Evolutionary conservation across 192 early-diverging fungal genomes (phyloP).

Genomic region (Rhizoclosmatium sp.): DNA sequence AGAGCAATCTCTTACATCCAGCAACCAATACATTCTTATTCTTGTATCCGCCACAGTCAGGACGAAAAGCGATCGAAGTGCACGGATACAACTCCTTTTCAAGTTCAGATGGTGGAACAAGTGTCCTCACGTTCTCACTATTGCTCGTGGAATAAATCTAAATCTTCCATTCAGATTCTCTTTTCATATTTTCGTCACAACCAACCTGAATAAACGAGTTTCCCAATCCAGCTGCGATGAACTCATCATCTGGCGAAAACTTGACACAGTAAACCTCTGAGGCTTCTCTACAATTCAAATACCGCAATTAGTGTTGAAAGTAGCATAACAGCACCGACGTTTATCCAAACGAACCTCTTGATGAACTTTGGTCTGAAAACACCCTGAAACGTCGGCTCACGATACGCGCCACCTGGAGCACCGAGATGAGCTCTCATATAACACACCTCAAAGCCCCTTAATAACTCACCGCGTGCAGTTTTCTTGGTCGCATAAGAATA

Average conservation of each 20-base stretch:
- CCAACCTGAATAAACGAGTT: slow-evolving; percentile 50
- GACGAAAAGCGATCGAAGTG: slow-evolving; percentile 57
- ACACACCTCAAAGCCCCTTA: background rate
- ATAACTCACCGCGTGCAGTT: slow-evolving; percentile 2
- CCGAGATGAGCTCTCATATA: background rate
- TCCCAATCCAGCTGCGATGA: slow-evolving; percentile 51
- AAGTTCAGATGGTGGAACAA: slow-evolving; percentile 24
- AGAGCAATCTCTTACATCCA: slow-evolving; percentile 47
- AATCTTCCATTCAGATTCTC: background rate
- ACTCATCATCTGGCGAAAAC: slow-evolving; percentile 61
- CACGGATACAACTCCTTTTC: slow-evolving; percentile 45
- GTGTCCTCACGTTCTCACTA: slow-evolving; percentile 31
- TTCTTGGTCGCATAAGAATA: slow-evolving; percentile 26
- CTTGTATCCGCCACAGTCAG: slow-evolving; percentile 44
- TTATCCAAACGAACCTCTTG: slow-evolving; percentile 33
- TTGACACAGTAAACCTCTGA: slow-evolving; percentile 58
- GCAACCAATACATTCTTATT: slow-evolving; percentile 63
- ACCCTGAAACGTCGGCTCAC: slow-evolving; percentile 36
- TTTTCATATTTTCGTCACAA: background rate
- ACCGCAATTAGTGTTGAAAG: background rate
- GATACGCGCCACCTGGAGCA: slow-evolving; percentile 1
- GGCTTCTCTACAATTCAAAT: slow-evolving; percentile 33
- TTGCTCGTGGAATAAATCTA: slow-evolving; percentile 48
- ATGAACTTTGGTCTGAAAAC: slow-evolving; percentile 37
- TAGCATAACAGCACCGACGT: background rate